Percentiles rank a stretch among this genome's conserved stretches.
Evolutionary conservation across 345 rosid genomes (phyloP).

Genomic region (Corymbia maculata): DNA sequence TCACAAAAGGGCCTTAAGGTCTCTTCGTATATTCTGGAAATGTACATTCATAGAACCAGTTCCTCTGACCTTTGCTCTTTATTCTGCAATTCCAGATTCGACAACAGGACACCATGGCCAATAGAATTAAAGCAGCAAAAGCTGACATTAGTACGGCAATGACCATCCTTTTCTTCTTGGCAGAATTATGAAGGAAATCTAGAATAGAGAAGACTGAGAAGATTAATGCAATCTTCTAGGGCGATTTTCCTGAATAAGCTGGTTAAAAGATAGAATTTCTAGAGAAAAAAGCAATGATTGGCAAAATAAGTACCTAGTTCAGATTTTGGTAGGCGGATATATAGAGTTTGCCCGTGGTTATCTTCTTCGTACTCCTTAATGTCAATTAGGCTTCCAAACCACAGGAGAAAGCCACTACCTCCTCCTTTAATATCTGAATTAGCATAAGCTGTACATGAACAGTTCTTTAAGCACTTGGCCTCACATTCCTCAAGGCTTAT

Average conservation of each 20-base stretch:
- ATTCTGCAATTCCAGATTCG: neutral
- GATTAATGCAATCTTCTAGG: neutral
- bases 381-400: constrained; percentile 1
- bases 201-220: neutral
- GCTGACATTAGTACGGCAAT: neutral
- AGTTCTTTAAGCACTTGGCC: constrained; percentile 5
- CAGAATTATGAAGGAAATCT: neutral
- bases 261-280: neutral
- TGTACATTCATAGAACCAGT: neutral
- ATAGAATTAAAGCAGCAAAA: neutral
- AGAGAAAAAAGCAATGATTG: neutral
- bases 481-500: constrained; percentile 5
- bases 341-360: neutral
- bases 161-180: neutral
- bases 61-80: neutral
- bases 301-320: neutral
- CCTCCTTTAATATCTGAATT: constrained; percentile 4
- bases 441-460: constrained; percentile 29
- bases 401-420: constrained; percentile 16
- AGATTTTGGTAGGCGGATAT: neutral
- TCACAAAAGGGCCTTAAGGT: neutral
- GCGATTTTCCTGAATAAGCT: neutral
- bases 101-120: neutral
- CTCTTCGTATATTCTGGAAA: neutral
- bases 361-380: neutral